Base-by-base conservation (phyloP, 805 yeast species). In the Phaffomyces thermotolerans region DNA sequence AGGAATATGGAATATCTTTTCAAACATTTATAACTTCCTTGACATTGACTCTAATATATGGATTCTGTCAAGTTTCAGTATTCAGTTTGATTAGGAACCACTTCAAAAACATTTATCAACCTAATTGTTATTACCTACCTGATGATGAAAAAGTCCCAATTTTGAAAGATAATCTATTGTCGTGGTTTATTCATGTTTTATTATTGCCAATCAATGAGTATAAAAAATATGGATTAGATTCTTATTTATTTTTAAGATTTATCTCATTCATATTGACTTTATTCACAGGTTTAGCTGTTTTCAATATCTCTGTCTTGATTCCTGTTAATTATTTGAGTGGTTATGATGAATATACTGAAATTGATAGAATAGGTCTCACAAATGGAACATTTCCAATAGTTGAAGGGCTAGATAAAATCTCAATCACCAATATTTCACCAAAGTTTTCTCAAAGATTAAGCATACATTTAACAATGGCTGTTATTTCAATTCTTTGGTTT, bases 171-270 rank as follows among this genome's bases (percentile, higher is more conserved):
- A 73, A 76, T 0, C 60, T 74, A n/a, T 67, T 80, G 25, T 68
- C 68, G 4, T 85, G 91, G 91, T 48, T 81, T 2, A 36, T 53
- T 5, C 73, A 77, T 0, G 65, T 74, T 0, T 42, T 76, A 25
- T 48, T 55, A 8, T 56, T 62, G 18, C 68, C 70, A 1, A 63
- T 76, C 6, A 65, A 67, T 8, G 63, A 66, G 25, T 80, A 76
- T 52, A 56, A 69, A 24, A 60, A 66, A 6, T 62, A 73, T 47
- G 95, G 95, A 0, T 57, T 85, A 8, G 96, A 88, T 59, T 79
- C 89, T 0, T 86, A 82, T 57, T 80, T 82, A 54, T 81, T 85
- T 50, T 53, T 86, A 3, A 60, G 95, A 40, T 86, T 74, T 52
- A 54, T 87, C 37, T 59, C 66, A 39, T 63, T 81, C 5, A 54